Percentiles rank a stretch among this genome's conserved stretches.
Conservation (phyloP, 176 grass and related monocot species). For the Guadua angustifolia region DNA sequence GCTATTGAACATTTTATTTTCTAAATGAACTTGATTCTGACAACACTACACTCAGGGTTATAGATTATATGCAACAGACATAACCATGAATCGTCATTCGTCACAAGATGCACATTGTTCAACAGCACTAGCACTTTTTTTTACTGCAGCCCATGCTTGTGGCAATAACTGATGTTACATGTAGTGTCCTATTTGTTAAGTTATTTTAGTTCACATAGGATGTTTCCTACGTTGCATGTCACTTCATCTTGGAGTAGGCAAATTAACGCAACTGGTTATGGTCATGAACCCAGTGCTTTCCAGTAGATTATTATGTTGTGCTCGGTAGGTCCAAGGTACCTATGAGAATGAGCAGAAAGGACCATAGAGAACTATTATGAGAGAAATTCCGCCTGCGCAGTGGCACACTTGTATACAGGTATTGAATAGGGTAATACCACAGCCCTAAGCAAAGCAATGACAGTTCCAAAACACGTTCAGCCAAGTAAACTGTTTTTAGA, state of each 20-base stretch:
- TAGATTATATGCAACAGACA: neutral
- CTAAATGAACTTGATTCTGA: constrained; percentile 7
- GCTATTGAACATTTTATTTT: constrained; percentile 2
- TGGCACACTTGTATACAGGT: neutral
- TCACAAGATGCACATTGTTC: constrained; percentile 7
- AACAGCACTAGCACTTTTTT: constrained; percentile 19
- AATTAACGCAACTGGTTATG: constrained; percentile 2
- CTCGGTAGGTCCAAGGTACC: neutral
- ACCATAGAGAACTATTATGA: neutral
- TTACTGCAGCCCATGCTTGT: neutral
- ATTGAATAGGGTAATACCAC: neutral
- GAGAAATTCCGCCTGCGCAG: neutral
- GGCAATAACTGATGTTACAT: constrained; percentile 2
- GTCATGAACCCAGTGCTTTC: neutral
- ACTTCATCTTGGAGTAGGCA: neutral
- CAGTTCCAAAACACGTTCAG: neutral
- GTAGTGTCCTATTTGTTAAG: neutral
- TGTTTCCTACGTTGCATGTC: neutral
- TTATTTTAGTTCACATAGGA: neutral
- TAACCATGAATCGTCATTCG: neutral
- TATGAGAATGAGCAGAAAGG: neutral
- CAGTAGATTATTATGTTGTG: constrained; percentile 4
- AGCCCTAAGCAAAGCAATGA: neutral
- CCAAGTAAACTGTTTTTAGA: neutral
- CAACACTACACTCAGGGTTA: neutral